Percentiles rank a stretch among this genome's conserved stretches.
Conservation (phyloP, 371 early-diverging fungal genomes). For the Choanephora cucurbitarum region DNA sequence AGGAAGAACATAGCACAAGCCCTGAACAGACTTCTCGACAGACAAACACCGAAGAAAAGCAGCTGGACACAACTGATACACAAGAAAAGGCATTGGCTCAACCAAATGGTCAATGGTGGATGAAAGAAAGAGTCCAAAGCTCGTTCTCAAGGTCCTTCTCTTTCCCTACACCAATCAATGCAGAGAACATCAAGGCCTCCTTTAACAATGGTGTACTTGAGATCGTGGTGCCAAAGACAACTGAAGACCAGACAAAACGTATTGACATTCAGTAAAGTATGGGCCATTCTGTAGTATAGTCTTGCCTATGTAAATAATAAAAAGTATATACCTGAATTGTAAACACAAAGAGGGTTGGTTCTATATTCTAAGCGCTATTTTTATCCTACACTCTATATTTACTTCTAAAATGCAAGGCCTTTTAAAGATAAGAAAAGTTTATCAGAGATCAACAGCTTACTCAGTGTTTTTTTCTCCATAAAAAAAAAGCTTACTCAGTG, state of each 20-base stretch:
- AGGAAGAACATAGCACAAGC: conserved; percentile 1
- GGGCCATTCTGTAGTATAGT: too few species aligned
- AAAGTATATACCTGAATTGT: too few species aligned
- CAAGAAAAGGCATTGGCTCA: not conserved
- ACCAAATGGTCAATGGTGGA: conserved; percentile 28
- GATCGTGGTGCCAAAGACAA: conserved; percentile 31
- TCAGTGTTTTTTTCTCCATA: too few species aligned
- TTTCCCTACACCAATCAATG: conserved; percentile 27
- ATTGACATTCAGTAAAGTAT: conserved; percentile 24
- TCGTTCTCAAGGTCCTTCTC: conserved; percentile 31
- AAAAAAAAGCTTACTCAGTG: too few species aligned
- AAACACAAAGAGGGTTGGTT: too few species aligned
- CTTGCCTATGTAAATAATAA: too few species aligned
- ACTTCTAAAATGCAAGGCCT: too few species aligned
- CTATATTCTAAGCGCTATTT: too few species aligned
- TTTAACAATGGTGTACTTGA: conserved; percentile 33
- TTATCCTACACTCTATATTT: too few species aligned
- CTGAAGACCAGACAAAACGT: not conserved
- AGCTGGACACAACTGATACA: not conserved
- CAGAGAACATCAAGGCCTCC: conserved; percentile 30
- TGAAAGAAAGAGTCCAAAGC: conserved; percentile 28
- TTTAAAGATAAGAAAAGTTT: too few species aligned
- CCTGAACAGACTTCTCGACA: not conserved
- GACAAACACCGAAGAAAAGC: not conserved
- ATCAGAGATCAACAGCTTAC: too few species aligned